Evolutionary conservation across 129 eudicot species (phyloP), one percentile per base, ranked within the genome.

Genomic region (Flaveria sonorensis): DNA sequence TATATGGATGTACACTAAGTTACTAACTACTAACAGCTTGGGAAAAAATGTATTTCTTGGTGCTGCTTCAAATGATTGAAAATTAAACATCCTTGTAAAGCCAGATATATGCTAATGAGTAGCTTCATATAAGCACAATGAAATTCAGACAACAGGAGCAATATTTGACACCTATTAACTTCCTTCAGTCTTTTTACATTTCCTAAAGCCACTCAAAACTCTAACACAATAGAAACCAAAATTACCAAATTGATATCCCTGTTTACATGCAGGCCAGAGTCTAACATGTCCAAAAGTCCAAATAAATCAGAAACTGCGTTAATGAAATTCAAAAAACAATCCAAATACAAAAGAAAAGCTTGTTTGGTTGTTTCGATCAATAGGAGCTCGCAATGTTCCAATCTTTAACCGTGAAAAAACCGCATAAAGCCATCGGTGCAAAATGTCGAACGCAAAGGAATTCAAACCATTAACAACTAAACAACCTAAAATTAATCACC

Each of bases 211-310:
- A 67, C 51, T 67, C 47, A 67, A 7, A 40, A 39, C 51, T 20
- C 18, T 10, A 68, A 66, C 14, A 66, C 7, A 13, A 66, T 10
- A 45, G 57, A 45, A 43, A 68, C 40, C n/a, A 50, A 71, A 45
- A 16, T n/a, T 28, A 20, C 6, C 47, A 53, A 53, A 40, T 36
- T 36, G 7, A 36, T 36, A 36, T 36, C 7, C 18, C 52, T 20
- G 24, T 6, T 70, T 48, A 24, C 14, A 68, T 42, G 72, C 72
- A 68, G 43, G 18, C 72, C 52, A 68, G 48, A 11, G 55, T 20
- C 10, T 20, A 43, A 70, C 13, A 14, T 50, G 62, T 10, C 7
- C 43, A 24, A 14, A 70, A 70, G 36, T 30, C 36, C 36, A 30
- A 3, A 30, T 30, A 30, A 52, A 7, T 7, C 6, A 21, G 13